Conservation (phyloP, 176 grass and related monocot species). For the Aegilops bicornis region DNA sequence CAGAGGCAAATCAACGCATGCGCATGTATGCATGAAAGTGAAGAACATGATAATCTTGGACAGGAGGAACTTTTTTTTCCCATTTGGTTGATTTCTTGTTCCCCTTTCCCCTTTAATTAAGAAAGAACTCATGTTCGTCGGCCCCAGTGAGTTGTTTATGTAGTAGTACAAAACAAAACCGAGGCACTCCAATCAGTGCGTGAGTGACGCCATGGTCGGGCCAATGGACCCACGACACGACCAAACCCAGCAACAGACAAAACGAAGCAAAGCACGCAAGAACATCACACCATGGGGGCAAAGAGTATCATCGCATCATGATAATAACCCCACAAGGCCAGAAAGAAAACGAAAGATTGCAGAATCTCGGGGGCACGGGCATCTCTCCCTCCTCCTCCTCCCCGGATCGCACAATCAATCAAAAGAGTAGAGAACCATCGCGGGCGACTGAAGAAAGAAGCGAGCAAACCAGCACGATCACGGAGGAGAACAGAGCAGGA, state of each 20-base stretch:
- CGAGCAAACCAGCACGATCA: not conserved
- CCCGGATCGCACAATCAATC: not conserved
- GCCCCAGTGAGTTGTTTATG: conserved; percentile 2
- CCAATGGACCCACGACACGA: conserved; percentile 17
- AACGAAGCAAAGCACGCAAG: not conserved
- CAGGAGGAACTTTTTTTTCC: conserved; percentile 25
- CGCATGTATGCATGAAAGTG: not conserved
- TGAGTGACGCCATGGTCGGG: conserved; percentile 10
- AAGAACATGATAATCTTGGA: not conserved
- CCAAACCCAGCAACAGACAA: conserved; percentile 13
- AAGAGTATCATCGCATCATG: conserved; percentile 5
- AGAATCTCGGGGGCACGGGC: not conserved
- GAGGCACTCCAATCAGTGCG: conserved; percentile 21
- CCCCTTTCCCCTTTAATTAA: not conserved
- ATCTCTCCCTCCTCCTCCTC: not conserved
- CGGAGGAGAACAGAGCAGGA: not conserved
- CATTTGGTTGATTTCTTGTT: not conserved
- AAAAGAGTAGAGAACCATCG: not conserved
- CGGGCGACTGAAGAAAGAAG: not conserved
- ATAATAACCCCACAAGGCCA: not conserved
- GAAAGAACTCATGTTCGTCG: not conserved
- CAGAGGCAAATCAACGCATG: not conserved
- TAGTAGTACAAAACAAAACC: not conserved
- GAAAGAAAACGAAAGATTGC: not conserved
- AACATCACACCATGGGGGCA: not conserved